Base-by-base conservation (phyloP, 169 alveolate species). In the Babesia sp. region DNA sequence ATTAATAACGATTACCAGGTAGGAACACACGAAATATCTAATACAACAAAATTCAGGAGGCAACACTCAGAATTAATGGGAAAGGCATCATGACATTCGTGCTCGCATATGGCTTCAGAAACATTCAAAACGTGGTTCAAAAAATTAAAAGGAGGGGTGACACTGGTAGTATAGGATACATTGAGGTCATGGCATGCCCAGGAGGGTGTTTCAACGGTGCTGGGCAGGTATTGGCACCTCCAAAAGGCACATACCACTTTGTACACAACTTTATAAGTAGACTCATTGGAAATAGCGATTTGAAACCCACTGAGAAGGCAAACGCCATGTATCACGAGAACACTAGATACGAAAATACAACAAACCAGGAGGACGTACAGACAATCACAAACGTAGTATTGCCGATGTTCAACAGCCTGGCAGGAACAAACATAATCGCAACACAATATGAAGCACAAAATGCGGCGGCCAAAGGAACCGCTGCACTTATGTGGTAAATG, bases 161-260 rank as follows among this genome's bases (percentile, higher is more conserved):
- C 6, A 3, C n/a, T 9, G 29, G 59, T 34, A 24, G 1, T 6
- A 45, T 48, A n/a, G 72, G 42, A 42, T 94, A 91, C 83, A 85
- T 95, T 14, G 98, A 95, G 84, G 81, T 94, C 12, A 94, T 94
- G 98, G 96, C 98, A 6, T 95, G 98, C 72, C 98, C 98, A 16
- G 91, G 94, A 18, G 98, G 98, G 11, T 95, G 98, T 57, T 73
- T 93, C 28, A 93, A 94, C 80, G 98, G 98, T 50, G 98, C 97
- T 14, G 98, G 97, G 9, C 92, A 95, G 71, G 50, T 83, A 12
- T 60, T 83, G 31, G 33, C 14, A 26, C 63, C 66, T 14, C 67
- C 67, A 16, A 31, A 4, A 20, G n/a, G 26, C n/a, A 41, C 20
- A 16, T 3, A 45, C 34, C 9, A 12, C 36, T 5, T 44, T n/a